These are phyloP conservation scores for Annulohypoxylon nitens DNA, from an alignment of 495 filamentous ascomycete genomes.

Conservation along the genomic window DNA sequence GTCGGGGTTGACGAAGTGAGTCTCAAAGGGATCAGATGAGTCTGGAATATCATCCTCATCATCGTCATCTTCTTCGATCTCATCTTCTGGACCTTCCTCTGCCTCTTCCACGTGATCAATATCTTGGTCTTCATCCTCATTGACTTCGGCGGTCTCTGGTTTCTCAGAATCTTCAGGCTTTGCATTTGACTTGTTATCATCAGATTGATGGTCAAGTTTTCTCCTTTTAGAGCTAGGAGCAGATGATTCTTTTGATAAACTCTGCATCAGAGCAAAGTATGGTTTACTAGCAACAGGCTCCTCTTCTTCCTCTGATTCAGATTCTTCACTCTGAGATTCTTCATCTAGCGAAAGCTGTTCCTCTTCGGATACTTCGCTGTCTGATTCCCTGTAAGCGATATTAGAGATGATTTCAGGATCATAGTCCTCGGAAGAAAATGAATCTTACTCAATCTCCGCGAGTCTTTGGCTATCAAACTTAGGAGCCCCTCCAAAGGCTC, in stretches of 20 bases:
- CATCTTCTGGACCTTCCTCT: slow-evolving; percentile 63
- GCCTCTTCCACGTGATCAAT: slow-evolving; percentile 62
- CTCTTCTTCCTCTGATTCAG: slow-evolving; percentile 59
- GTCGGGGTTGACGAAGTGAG: slow-evolving; percentile 77
- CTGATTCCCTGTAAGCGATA: slow-evolving; percentile 48
- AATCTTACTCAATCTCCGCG: slow-evolving; percentile 43
- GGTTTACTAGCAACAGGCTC: slow-evolving; percentile 57
- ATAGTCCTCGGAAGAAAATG: not conserved
- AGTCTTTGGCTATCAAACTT: slow-evolving; percentile 47
- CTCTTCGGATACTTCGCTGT: slow-evolving; percentile 61
- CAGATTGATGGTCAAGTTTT: slow-evolving; percentile 66
- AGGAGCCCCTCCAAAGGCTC: slow-evolving; percentile 31
- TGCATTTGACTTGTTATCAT: slow-evolving; percentile 43
- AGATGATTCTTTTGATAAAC: slow-evolving; percentile 67
- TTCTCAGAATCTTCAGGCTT: slow-evolving; percentile 43
- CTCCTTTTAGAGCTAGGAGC: slow-evolving; percentile 74
- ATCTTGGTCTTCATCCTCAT: slow-evolving; percentile 53
- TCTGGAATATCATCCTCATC: slow-evolving; percentile 66
- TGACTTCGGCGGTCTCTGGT: slow-evolving; percentile 24
- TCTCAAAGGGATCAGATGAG: slow-evolving; percentile 79
- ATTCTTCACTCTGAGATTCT: slow-evolving; percentile 56
- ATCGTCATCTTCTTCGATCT: slow-evolving; percentile 53
- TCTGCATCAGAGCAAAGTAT: slow-evolving; percentile 76
- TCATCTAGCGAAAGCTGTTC: slow-evolving; percentile 54
- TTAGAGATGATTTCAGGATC: slow-evolving; percentile 31